A percentile compares a stretch with the other conserved stretches of the same genome.
phyloP scores from a whole-genome alignment of 2,329 filamentous ascomycete genomes.

The Cladosporium sp. region DNA sequence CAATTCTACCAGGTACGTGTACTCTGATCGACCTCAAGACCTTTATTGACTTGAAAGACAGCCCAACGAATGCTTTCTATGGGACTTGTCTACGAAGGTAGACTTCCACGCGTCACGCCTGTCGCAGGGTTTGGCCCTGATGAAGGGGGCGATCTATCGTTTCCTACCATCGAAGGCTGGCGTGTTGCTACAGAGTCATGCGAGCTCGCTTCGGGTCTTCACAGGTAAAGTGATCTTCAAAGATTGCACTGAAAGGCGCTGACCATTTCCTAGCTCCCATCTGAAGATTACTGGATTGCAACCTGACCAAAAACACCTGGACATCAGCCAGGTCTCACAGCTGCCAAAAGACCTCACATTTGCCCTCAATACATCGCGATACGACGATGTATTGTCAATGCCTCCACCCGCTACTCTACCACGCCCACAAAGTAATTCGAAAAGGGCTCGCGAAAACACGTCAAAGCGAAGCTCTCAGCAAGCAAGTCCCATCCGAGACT shows the following conservation, averaged over 20 bases:
- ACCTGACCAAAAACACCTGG: not conserved
- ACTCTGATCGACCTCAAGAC: too few relatives aligned
- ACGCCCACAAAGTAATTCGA: too few relatives aligned
- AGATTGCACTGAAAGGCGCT: conserved; percentile 4
- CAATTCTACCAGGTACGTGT: conserved; percentile 40
- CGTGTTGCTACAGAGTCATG: conserved; percentile 31
- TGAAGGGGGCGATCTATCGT: conserved; percentile 30
- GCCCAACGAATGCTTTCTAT: conserved; percentile 40
- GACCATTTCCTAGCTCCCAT: conserved; percentile 15
- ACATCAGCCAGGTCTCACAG: not conserved
- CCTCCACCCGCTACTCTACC: not conserved
- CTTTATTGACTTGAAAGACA: conserved; percentile 15
- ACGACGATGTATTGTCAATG: not conserved
- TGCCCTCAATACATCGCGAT: not conserved
- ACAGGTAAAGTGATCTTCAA: conserved; percentile 31
- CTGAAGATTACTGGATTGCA: conserved; percentile 17
- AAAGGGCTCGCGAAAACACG: too few relatives aligned
- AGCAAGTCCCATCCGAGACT: too few relatives aligned
- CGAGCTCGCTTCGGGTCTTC: conserved; percentile 36
- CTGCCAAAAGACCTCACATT: not conserved
- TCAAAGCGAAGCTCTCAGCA: too few relatives aligned
- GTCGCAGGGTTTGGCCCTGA: conserved; percentile 38
- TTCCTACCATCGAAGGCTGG: conserved; percentile 37
- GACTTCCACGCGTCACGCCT: conserved; percentile 36
- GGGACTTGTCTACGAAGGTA: conserved; percentile 42